Conservation (phyloP, 192 early-diverging fungal genomes). For the Spizellomyces sp. region DNA sequence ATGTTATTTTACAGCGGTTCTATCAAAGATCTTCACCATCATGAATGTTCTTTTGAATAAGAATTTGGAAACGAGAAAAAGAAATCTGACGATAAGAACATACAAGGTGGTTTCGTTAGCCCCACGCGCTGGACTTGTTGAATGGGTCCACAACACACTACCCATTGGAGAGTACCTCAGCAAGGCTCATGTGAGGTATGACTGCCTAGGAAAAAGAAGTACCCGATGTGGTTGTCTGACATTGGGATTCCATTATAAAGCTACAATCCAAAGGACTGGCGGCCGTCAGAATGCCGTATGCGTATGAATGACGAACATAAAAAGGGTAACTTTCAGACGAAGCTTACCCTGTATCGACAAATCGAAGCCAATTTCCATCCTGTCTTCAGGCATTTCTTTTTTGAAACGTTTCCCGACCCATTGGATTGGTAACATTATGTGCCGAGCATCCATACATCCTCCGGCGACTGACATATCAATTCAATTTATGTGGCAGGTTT, state of each 20-base stretch:
- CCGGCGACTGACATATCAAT: background rate
- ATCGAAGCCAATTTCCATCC: slow-evolving; percentile 57
- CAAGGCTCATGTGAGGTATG: slow-evolving; percentile 44
- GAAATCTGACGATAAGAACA: slow-evolving; percentile 51
- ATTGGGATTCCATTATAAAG: slow-evolving; percentile 12
- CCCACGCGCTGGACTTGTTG: slow-evolving; percentile 51
- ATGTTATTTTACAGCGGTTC: slow-evolving; percentile 39
- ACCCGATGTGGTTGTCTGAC: background rate
- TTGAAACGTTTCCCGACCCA: slow-evolving; percentile 71
- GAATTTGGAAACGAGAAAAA: slow-evolving; percentile 48
- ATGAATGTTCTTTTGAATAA: slow-evolving; percentile 61
- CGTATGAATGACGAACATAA: slow-evolving; percentile 45
- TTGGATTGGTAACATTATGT: slow-evolving; percentile 59
- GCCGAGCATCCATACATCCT: background rate
- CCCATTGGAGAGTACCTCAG: slow-evolving; percentile 51
- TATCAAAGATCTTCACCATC: slow-evolving; percentile 68
- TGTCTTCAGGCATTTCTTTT: slow-evolving; percentile 74
- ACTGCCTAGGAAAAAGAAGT: background rate
- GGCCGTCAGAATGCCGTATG: slow-evolving; percentile 40
- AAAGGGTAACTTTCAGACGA: slow-evolving; percentile 52
- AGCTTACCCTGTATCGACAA: slow-evolving; percentile 54
- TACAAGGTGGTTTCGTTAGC: slow-evolving; percentile 65
- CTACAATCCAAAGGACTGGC: slow-evolving; percentile 46
- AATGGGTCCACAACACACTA: slow-evolving; percentile 59
- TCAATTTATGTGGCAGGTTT: slow-evolving; percentile 36